phyloP scores from a whole-genome alignment of 1,284 basidiomycete species.

The Ganoderma leucocontextum region DNA sequence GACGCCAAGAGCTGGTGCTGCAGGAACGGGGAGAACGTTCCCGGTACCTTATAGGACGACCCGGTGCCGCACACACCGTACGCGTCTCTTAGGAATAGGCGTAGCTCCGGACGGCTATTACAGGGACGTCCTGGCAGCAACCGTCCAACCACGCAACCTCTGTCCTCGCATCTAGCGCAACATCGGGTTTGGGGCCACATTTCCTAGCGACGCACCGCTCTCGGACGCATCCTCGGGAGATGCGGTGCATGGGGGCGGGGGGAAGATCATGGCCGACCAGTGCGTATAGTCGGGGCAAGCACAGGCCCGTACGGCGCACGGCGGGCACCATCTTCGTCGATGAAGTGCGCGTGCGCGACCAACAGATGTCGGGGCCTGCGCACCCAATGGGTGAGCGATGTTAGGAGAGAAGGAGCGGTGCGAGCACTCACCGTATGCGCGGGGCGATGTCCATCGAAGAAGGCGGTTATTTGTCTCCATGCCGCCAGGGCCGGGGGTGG shows the following conservation, averaged over 20 bases:
- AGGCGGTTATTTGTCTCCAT: conserved; percentile 7
- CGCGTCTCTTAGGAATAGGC: conserved; percentile 2
- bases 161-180: conserved; percentile 1
- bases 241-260: conserved; percentile 2
- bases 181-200: neutral
- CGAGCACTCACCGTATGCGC: neutral
- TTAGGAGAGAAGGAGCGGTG: neutral
- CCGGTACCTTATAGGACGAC: neutral
- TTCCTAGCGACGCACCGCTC: conserved; percentile 10
- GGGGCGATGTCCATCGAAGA: neutral
- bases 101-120: neutral
- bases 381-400: neutral
- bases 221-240: neutral
- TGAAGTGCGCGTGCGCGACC: neutral
- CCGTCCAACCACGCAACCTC: neutral
- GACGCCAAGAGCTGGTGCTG: conserved; percentile 5
- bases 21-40: neutral
- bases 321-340: conserved; percentile 1
- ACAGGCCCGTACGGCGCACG: neutral
- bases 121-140: neutral
- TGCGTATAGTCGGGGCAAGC: neutral
- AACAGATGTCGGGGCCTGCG: neutral
- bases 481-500: neutral
- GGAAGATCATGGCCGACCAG: neutral
- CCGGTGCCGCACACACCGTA: neutral